Conservation (phyloP, 768 basidiomycete species). For the Harrya chromipes region DNA sequence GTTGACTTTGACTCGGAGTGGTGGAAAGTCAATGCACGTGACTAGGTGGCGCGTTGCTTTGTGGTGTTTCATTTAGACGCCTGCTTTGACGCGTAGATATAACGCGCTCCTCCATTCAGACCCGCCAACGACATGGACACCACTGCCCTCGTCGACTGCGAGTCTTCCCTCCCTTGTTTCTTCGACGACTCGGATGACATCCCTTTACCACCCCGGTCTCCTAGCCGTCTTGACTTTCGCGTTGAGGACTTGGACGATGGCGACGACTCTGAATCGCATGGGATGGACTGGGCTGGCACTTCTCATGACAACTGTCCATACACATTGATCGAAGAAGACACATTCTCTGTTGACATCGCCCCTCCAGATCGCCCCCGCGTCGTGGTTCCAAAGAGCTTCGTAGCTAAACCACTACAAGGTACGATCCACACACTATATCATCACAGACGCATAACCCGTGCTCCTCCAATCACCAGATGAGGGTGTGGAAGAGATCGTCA, state of each 20-base stretch:
- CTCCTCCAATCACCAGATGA: conserved; percentile 11
- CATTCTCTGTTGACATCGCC: background rate
- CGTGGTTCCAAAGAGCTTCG: background rate
- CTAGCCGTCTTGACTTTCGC: conserved; percentile 47
- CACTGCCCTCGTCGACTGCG: conserved; percentile 1
- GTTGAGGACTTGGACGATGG: background rate
- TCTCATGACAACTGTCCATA: background rate
- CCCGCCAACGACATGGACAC: background rate
- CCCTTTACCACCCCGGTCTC: conserved; percentile 39
- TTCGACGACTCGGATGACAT: conserved; percentile 16
- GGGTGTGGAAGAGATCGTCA: conserved; percentile 16
- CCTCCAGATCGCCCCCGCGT: background rate
- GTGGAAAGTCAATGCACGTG: conserved; percentile 24
- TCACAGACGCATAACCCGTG: conserved; percentile 5
- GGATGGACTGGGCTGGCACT: conserved; percentile 12
- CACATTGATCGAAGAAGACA: conserved; percentile 9
- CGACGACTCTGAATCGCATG: conserved; percentile 1
- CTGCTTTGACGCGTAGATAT: conserved; percentile 10
- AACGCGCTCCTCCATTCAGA: background rate
- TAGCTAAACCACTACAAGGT: conserved; percentile 2
- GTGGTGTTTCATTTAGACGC: conserved; percentile 13
- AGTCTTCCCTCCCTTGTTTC: background rate
- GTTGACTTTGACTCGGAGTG: background rate
- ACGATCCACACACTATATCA: conserved; percentile 15
- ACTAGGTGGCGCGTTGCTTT: conserved; percentile 22